Conservation (phyloP, 495 filamentous ascomycete genomes). For the Sabuloglossum arenarium region DNA sequence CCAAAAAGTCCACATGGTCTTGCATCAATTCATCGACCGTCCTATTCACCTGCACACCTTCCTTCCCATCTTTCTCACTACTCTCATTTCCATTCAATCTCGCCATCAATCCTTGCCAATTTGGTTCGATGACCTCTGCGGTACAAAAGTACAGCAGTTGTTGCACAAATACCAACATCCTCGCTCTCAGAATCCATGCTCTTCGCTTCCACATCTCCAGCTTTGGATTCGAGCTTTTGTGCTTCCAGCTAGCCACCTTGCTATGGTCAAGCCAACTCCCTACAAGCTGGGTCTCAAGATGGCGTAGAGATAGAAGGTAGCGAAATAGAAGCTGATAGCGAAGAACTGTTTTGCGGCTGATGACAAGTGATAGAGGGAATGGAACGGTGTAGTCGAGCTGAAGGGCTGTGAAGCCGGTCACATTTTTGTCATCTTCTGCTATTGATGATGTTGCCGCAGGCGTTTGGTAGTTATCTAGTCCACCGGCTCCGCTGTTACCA, state of each 20-base stretch:
- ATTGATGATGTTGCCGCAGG: conserved; percentile 24
- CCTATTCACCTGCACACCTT: conserved; percentile 19
- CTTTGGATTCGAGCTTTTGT: conserved; percentile 47
- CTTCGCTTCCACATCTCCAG: conserved; percentile 85
- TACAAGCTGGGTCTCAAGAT: conserved; percentile 67
- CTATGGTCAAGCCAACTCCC: conserved; percentile 80
- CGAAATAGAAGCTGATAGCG: conserved; percentile 93
- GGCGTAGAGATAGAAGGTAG: conserved; percentile 69
- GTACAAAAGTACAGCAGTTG: conserved; percentile 94
- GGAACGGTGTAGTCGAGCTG: conserved; percentile 88
- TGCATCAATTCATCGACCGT: conserved; percentile 98
- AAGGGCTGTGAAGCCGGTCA: conserved; percentile 72
- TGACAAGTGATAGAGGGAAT: conserved; percentile 90
- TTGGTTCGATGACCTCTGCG: conserved; percentile 89
- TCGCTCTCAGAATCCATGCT: conserved; percentile 73
- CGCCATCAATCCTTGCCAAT: conserved; percentile 84
- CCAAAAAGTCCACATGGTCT: conserved; percentile 94
- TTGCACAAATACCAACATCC: conserved; percentile 94
- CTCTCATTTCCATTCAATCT: conserved; percentile 42
- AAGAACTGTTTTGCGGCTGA: conserved; percentile 86
- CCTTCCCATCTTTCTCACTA: conserved; percentile 19
- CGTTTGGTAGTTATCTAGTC: conserved; percentile 27
- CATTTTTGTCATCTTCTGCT: conserved; percentile 59
- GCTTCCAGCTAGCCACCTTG: conserved; percentile 62
- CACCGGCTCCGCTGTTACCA: conserved; percentile 29